Base-by-base conservation (phyloP, 352 stramenopile genomes). In the Pythium aristosporum region DNA sequence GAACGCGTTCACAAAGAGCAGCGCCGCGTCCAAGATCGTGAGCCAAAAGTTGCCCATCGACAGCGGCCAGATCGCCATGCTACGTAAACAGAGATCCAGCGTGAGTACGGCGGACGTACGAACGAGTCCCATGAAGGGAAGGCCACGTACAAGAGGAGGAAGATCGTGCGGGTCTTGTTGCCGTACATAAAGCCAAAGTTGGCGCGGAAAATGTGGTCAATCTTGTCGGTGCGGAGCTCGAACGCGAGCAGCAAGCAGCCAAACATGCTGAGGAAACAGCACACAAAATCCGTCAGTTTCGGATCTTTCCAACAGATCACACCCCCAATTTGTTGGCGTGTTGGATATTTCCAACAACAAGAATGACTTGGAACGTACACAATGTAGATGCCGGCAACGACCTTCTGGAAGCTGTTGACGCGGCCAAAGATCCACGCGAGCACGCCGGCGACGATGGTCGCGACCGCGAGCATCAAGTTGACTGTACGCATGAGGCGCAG, bases 121-220 rank as follows among this genome's bases (percentile, higher is more conserved):
- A 25, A 44, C 13, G 28, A 61, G 32, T 20, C 16, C 23, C 1
- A 51, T 37, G 15, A 28, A 32, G 6, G 34, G 15, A 21, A 63
- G 36, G n/a, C 21, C 0, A 85, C 82, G 55, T 86, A 94, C 86
- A 95, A 95, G 61, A 95, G 71, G 30, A 95, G 72, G 66, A 96
- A 96, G 42, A 90, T 85, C 13, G 87, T 96, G 70, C 87, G 87
- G 53, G 87, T 94, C 72, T 85, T 85, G 78, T 94, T 91, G 73
- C 84, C 87, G 66, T 94, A 96, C 87, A 96, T 96, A 66, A 96
- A 96, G 48, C 87, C 87, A 73, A 96, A 93, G 79, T 96, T 96
- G 44, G 75, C 69, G 65, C 87, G 87, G 72, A 94, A 74, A 18
- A 96, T 70, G 47, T 74, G 74, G 57, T 96, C 87, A 12, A 92